A percentile compares a stretch with the other conserved stretches of the same genome.
phyloP scores from a whole-genome alignment of 768 basidiomycete species.

The Sarcodon sp. region DNA sequence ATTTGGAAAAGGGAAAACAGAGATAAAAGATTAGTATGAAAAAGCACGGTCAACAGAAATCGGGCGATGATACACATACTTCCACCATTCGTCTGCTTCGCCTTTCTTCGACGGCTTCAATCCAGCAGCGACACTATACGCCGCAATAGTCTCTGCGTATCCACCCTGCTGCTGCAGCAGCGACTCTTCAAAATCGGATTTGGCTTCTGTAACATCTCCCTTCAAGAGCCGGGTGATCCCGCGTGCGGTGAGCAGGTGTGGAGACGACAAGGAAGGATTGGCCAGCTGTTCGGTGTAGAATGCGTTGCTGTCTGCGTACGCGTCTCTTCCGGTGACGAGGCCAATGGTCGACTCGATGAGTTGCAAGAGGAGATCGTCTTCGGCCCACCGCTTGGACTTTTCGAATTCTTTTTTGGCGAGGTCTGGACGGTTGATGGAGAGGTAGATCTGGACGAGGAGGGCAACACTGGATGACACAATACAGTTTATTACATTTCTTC shows the following conservation, averaged over 20 bases:
- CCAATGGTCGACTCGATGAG: constrained; percentile 78
- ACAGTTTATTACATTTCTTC: not conserved
- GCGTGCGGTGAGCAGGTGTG: constrained; percentile 66
- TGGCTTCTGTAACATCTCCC: constrained; percentile 64
- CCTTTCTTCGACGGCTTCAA: constrained; percentile 39
- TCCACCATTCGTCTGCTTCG: constrained; percentile 59
- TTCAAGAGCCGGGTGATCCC: constrained; percentile 70
- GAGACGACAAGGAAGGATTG: constrained; percentile 65
- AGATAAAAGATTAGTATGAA: not conserved
- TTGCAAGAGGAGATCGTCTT: constrained; percentile 84
- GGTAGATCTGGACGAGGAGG: constrained; percentile 73
- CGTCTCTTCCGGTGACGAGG: constrained; percentile 62
- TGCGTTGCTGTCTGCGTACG: constrained; percentile 36
- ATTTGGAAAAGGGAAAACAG: constrained; percentile 2
- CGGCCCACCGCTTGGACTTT: constrained; percentile 72
- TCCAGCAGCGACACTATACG: constrained; percentile 48
- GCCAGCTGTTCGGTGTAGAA: constrained; percentile 81
- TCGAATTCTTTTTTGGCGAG: constrained; percentile 81
- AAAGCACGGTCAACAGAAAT: constrained; percentile 1
- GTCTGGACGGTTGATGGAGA: constrained; percentile 82
- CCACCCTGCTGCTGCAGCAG: constrained; percentile 38
- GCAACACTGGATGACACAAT: constrained; percentile 44
- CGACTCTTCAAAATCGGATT: constrained; percentile 71
- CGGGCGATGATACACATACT: constrained; percentile 28
- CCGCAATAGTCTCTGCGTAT: constrained; percentile 59